These are phyloP conservation scores for Daucus carota DNA, from an alignment of 129 eudicot genomes.

Conservation along the genomic window DH1_v3.0 NC_030382.2:40109001-40109500, in stretches of 20 bases:
- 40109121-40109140: neutral
- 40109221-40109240: neutral
- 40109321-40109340: constrained; percentile 58
- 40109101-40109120: neutral
- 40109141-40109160: too few species aligned
- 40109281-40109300: constrained; percentile 86
- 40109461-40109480: too few species aligned
- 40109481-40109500: neutral
- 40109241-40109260: neutral
- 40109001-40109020: constrained; percentile 55
- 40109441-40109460: neutral
- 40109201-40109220: neutral
- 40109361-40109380: constrained; percentile 45
- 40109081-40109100: neutral
- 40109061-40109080: constrained; percentile 32
- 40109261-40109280: neutral
- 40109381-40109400: neutral
- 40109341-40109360: constrained; percentile 73
- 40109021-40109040: constrained; percentile 55
- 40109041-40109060: constrained; percentile 62
- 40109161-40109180: neutral
- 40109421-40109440: neutral
- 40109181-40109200: neutral
- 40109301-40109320: constrained; percentile 87
- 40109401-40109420: neutral